Evolutionary conservation across 2,329 filamentous ascomycete species (phyloP), one percentile per base, ranked within the genome.

Genomic region (Alternaria tenuissima): DNA sequence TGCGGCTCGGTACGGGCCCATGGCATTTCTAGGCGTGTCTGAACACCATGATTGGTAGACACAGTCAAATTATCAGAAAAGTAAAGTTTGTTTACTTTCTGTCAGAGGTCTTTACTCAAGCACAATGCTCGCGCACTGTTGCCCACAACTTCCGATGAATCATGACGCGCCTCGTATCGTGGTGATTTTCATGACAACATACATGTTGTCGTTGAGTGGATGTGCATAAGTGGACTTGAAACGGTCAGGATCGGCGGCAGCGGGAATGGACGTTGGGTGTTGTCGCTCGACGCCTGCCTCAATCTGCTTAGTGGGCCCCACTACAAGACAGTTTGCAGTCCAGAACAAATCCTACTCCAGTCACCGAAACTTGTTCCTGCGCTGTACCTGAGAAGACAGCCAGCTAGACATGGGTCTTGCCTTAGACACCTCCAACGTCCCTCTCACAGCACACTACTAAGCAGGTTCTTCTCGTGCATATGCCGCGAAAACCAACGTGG

Each of bases 401-500:
- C 32, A 34, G 24, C 61, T 57, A 59, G 60, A 47, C 62, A 63
- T 53, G 62, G 59, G 41, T 60, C 20, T 18, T 57, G 62, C 49
- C 42, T 49, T 63, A 57, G 59, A 32, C 30, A 20, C 36, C n/a
- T 52, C 26, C 62, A 65, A 65, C 60, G 47, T 46, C 28, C 43
- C 55, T 51, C 41, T 38, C 51, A 16, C 32, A 36, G 32, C 32
- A 36, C 32, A 36, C 32, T 22, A 41, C 34, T 9, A 52, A 26
- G 52, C 59, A 62, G 57, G 59, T 54, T 56, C 52, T 55, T 48
- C 42, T 57, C 52, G 32, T 66, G 61, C 57, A 58, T 60, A 53
- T 51, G 60, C 57, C 22, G 47, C 59, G 48, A 56, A 55, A 60
- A 62, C 57, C 57, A 57, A 66, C 66, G 57, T 66, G 62, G 66